Conservation (phyloP, 805 yeast species). For the Blastobotrys americana region DNA sequence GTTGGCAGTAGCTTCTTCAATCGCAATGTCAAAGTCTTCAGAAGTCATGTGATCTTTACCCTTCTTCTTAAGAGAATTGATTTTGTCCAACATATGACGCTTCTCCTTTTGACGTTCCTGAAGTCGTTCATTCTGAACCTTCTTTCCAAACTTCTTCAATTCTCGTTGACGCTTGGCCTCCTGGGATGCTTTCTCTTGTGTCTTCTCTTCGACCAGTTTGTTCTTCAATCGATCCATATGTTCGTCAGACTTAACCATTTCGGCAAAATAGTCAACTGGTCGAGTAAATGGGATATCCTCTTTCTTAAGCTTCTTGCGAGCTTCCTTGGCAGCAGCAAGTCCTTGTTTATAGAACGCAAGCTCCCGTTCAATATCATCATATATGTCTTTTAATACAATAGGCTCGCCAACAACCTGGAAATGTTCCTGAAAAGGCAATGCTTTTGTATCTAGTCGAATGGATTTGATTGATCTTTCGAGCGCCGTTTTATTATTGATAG, state of each 20-base stretch:
- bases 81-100: slow-evolving; percentile 81
- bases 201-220: slow-evolving; percentile 67
- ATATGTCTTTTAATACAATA: slow-evolving; percentile 68
- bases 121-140: slow-evolving; percentile 87
- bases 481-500: slow-evolving; percentile 84
- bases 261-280: slow-evolving; percentile 95
- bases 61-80: slow-evolving; percentile 85
- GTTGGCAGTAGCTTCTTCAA: slow-evolving; percentile 79
- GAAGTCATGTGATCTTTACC: slow-evolving; percentile 55
- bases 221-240: slow-evolving; percentile 92
- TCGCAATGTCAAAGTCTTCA: slow-evolving; percentile 81
- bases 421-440: slow-evolving; percentile 75
- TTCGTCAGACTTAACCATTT: slow-evolving; percentile 95
- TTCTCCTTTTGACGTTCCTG: slow-evolving; percentile 92
- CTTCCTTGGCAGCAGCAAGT: slow-evolving; percentile 69
- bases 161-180: slow-evolving; percentile 93
- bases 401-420: slow-evolving; percentile 58
- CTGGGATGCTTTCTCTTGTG: slow-evolving; percentile 73
- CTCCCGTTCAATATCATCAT: slow-evolving; percentile 95
- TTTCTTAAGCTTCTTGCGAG: slow-evolving; percentile 54
- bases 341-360: slow-evolving; percentile 93
- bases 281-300: slow-evolving; percentile 82
- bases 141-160: slow-evolving; percentile 94
- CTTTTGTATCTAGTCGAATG: slow-evolving; percentile 45
- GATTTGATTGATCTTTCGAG: slow-evolving; percentile 27